These are phyloP conservation scores for Mimosa bimucronata DNA, from an alignment of 306 rosid species.

Conservation along the genomic window DNA sequence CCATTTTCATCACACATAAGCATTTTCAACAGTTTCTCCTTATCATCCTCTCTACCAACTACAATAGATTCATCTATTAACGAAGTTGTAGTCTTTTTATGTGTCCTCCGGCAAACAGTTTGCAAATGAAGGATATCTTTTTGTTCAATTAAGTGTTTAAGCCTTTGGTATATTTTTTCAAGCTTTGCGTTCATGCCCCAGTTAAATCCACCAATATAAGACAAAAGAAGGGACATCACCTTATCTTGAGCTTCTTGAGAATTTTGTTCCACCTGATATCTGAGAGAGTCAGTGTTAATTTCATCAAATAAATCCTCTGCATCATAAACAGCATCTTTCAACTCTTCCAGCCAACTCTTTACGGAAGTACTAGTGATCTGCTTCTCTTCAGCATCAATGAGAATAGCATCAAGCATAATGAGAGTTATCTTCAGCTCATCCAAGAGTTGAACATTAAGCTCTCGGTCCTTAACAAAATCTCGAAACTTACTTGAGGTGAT, in stretches of 20 bases:
- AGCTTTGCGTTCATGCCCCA: slow-evolving; percentile 39
- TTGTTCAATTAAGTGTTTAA: slow-evolving; percentile 42
- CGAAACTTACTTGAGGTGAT: slow-evolving; percentile 8
- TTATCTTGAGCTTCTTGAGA: not conserved
- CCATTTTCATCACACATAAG: too few species aligned
- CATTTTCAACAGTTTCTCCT: too few species aligned
- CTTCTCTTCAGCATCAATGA: slow-evolving; percentile 36
- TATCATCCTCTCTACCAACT: too few species aligned
- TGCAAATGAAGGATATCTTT: slow-evolving; percentile 48
- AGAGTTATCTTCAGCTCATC: slow-evolving; percentile 5
- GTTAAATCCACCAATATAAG: not conserved
- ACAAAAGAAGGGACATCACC: slow-evolving; percentile 41
- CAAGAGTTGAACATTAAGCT: not conserved
- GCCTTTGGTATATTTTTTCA: slow-evolving; percentile 31
- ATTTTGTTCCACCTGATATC: not conserved
- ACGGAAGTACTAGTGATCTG: not conserved
- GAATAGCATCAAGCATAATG: slow-evolving; percentile 14
- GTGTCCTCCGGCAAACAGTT: slow-evolving; percentile 18
- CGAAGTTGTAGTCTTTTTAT: slow-evolving; percentile 40
- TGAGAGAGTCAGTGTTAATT: slow-evolving; percentile 11
- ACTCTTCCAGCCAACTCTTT: slow-evolving; percentile 29
- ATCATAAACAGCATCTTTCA: slow-evolving; percentile 14
- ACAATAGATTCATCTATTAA: slow-evolving; percentile 46
- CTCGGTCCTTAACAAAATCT: slow-evolving; percentile 9
- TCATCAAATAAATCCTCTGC: slow-evolving; percentile 30